A percentile compares a stretch with the other conserved stretches of the same genome.
Conservation (phyloP, 768 basidiomycete species). For the Bullera alba region DNA sequence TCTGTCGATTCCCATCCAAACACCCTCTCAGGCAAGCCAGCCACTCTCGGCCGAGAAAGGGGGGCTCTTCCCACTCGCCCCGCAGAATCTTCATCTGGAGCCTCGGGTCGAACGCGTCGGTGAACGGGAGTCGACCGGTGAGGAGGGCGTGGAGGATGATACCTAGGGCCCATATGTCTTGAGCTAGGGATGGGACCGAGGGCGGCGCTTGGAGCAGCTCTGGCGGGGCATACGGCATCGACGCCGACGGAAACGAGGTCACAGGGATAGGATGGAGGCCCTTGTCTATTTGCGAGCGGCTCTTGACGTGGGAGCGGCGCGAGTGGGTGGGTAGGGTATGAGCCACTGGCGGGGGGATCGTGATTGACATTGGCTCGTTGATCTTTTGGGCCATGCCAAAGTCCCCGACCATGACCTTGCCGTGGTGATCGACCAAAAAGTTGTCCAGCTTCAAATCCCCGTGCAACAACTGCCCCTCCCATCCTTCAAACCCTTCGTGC, state of each 20-base stretch:
- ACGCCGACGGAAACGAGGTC: constrained; percentile 63
- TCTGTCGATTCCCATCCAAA: constrained; percentile 57
- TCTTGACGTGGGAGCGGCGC: constrained; percentile 21
- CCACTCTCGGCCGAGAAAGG: constrained; percentile 45
- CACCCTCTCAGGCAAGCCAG: constrained; percentile 66
- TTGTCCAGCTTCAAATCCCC: constrained; percentile 97
- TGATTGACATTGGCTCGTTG: background rate
- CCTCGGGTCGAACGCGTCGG: constrained; percentile 82
- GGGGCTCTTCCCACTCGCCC: constrained; percentile 54
- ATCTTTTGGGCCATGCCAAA: constrained; percentile 43
- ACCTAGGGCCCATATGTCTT: constrained; percentile 95
- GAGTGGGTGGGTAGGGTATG: constrained; percentile 1
- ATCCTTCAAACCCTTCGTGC: constrained; percentile 37
- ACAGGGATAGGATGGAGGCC: background rate
- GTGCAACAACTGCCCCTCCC: constrained; percentile 67
- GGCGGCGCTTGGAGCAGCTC: constrained; percentile 64
- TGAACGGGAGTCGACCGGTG: constrained; percentile 77
- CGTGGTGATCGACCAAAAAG: constrained; percentile 76
- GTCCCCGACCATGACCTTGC: constrained; percentile 39
- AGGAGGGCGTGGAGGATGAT: constrained; percentile 80
- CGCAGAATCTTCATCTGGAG: constrained; percentile 85
- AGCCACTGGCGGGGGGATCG: constrained; percentile 4
- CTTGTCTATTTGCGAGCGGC: background rate
- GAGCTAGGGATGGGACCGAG: constrained; percentile 54
- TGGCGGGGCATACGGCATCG: constrained; percentile 82